Conservation (phyloP, 345 rosid species). For the Hibiscus tridactylites region DNA sequence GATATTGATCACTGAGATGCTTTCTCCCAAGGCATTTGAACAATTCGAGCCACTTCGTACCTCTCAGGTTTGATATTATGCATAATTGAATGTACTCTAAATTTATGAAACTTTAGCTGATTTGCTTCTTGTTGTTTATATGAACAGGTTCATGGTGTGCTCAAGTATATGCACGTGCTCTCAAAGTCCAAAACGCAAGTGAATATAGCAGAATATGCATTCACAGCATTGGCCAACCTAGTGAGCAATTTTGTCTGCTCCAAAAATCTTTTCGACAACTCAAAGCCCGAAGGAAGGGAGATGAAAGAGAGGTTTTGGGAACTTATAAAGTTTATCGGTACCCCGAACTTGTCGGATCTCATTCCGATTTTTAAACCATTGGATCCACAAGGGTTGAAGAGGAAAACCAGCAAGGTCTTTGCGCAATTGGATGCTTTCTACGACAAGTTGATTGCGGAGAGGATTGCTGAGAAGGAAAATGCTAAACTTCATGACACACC, state of each 20-base stretch:
- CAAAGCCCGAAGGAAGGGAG: slow-evolving; percentile 7
- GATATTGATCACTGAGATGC: slow-evolving; percentile 10
- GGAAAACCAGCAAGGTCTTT: background rate
- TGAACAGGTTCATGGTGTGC: slow-evolving; percentile 10
- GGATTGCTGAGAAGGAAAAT: slow-evolving; percentile 9
- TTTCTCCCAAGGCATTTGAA: slow-evolving; percentile 13
- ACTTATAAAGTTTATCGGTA: slow-evolving; percentile 8
- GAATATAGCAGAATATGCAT: slow-evolving; percentile 15
- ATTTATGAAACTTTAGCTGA: background rate
- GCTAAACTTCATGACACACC: background rate
- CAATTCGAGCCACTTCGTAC: slow-evolving; percentile 7
- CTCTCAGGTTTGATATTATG: background rate
- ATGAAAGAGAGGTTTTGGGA: slow-evolving; percentile 14
- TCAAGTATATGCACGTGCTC: slow-evolving; percentile 3
- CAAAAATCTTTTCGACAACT: slow-evolving; percentile 13
- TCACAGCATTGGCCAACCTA: slow-evolving; percentile 15
- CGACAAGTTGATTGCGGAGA: slow-evolving; percentile 12
- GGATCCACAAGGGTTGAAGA: slow-evolving; percentile 14
- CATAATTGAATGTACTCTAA: no score
- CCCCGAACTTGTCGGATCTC: slow-evolving; percentile 16
- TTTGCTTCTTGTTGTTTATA: background rate
- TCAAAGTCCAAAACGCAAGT: slow-evolving; percentile 11
- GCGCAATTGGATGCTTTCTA: slow-evolving; percentile 11
- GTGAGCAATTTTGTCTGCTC: slow-evolving; percentile 11
- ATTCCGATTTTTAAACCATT: slow-evolving; percentile 11